Evolutionary conservation across 768 basidiomycete genomes (phyloP).

Genomic region (Phlebiopsis flavidoalba): DNA sequence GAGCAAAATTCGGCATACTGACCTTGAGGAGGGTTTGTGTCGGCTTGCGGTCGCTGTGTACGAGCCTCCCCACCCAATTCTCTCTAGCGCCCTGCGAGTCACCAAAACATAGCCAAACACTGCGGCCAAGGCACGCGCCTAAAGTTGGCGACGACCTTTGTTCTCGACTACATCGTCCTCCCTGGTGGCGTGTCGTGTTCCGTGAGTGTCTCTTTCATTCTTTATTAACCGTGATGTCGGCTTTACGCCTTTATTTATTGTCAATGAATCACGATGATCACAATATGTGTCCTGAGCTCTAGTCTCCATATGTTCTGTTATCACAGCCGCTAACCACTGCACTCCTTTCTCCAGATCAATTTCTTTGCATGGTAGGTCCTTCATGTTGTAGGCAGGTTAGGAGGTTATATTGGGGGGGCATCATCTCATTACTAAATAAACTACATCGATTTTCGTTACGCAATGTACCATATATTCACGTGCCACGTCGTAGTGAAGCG

Average conservation of each 20-base stretch:
- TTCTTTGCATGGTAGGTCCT: slow-evolving; percentile 1
- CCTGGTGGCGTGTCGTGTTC: background rate
- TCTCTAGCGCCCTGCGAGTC: background rate
- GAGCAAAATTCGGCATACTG: slow-evolving; percentile 35
- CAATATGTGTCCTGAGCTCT: slow-evolving; percentile 43
- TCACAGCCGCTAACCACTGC: background rate
- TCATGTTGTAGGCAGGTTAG: background rate
- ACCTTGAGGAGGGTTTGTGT: slow-evolving; percentile 59
- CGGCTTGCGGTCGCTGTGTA: slow-evolving; percentile 20
- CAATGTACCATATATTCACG: slow-evolving; percentile 2
- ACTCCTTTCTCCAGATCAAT: background rate
- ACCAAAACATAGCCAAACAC: slow-evolving; percentile 9
- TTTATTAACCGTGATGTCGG: slow-evolving; percentile 43
- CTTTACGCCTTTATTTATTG: slow-evolving; percentile 61
- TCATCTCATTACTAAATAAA: background rate
- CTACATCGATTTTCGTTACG: background rate
- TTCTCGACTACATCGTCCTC: slow-evolving; percentile 8
- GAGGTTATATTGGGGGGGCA: background rate
- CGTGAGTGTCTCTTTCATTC: slow-evolving; percentile 15
- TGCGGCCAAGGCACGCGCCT: background rate
- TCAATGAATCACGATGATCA: slow-evolving; percentile 48
- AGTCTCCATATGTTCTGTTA: background rate
- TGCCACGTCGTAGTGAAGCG: background rate
- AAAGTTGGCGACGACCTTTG: slow-evolving; percentile 4
- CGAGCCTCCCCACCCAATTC: slow-evolving; percentile 10